phyloP scores from a whole-genome alignment of 2,329 filamentous ascomycete genomes.

The Fusarium sp. region DNA sequence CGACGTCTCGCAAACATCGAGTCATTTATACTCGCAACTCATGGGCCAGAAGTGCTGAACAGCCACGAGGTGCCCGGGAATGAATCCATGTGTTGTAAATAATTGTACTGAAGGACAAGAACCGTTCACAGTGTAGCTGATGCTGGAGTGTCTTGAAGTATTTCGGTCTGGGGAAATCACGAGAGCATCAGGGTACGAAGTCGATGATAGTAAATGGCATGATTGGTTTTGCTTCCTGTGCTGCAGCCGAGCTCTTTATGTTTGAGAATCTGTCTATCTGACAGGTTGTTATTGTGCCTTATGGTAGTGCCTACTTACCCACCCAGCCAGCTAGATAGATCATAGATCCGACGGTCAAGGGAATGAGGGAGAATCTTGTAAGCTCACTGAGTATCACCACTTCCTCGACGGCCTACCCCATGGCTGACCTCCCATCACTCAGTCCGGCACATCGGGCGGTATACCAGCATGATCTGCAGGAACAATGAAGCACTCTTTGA shows the following conservation, averaged over 20 bases:
- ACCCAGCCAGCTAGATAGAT: neutral
- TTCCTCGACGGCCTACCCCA: neutral
- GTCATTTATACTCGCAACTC: too few relatives aligned
- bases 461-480: neutral
- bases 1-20: neutral
- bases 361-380: neutral
- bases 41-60: too few relatives aligned
- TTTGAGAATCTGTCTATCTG: neutral
- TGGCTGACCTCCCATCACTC: neutral
- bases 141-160: too few relatives aligned
- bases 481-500: neutral
- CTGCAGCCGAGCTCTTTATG: too few relatives aligned
- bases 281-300: neutral
- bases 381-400: neutral
- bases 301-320: neutral
- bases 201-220: too few relatives aligned
- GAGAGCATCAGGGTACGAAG: too few relatives aligned
- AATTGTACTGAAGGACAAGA: too few relatives aligned
- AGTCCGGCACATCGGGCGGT: neutral
- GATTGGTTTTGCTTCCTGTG: too few relatives aligned
- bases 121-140: too few relatives aligned
- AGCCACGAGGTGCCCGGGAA: too few relatives aligned
- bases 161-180: too few relatives aligned
- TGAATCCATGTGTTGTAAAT: too few relatives aligned
- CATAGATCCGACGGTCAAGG: neutral